phyloP scores from a whole-genome alignment of 2,329 filamentous ascomycete genomes.

The Trichoderma sp. region DNA sequence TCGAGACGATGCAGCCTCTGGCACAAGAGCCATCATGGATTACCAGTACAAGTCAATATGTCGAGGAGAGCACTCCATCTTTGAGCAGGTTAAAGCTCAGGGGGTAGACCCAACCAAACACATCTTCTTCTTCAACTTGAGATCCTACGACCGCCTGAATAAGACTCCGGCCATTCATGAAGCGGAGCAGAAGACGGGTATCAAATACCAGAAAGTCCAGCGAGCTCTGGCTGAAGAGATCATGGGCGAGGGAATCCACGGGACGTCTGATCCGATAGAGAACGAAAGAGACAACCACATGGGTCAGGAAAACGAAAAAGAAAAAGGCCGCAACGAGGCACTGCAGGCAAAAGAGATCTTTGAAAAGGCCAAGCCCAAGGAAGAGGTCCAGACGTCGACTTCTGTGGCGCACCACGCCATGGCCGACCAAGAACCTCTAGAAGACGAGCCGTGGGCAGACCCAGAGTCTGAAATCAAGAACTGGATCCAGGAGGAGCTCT shows the following conservation, averaged over 20 bases:
- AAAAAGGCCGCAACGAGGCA: slow-evolving; percentile 37
- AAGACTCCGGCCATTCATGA: slow-evolving; percentile 70
- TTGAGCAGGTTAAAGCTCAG: slow-evolving; percentile 66
- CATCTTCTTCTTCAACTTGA: slow-evolving; percentile 90
- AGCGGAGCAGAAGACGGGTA: slow-evolving; percentile 76
- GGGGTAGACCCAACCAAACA: slow-evolving; percentile 76
- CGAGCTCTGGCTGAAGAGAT: slow-evolving; percentile 85
- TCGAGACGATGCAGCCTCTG: slow-evolving; percentile 74
- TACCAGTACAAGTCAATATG: slow-evolving; percentile 97
- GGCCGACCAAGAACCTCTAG: slow-evolving; percentile 58
- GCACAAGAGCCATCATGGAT: slow-evolving; percentile 94
- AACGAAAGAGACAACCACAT: slow-evolving; percentile 49
- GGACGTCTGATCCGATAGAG: slow-evolving; percentile 40
- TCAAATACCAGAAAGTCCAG: slow-evolving; percentile 83
- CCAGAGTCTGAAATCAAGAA: slow-evolving; percentile 76
- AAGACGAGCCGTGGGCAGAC: slow-evolving; percentile 69
- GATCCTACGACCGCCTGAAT: slow-evolving; percentile 90
- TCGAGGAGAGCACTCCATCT: slow-evolving; percentile 88
- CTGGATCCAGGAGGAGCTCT: slow-evolving; percentile 94
- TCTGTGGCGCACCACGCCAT: slow-evolving; percentile 77
- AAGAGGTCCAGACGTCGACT: slow-evolving; percentile 37
- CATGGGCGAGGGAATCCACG: slow-evolving; percentile 72
- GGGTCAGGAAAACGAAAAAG: slow-evolving; percentile 39
- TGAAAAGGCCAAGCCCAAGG: slow-evolving; percentile 45
- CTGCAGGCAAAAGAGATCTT: slow-evolving; percentile 51